These are phyloP conservation scores for Hypholoma sublateritium DNA, from an alignment of 768 basidiomycete genomes.

Conservation along the genomic window DNA sequence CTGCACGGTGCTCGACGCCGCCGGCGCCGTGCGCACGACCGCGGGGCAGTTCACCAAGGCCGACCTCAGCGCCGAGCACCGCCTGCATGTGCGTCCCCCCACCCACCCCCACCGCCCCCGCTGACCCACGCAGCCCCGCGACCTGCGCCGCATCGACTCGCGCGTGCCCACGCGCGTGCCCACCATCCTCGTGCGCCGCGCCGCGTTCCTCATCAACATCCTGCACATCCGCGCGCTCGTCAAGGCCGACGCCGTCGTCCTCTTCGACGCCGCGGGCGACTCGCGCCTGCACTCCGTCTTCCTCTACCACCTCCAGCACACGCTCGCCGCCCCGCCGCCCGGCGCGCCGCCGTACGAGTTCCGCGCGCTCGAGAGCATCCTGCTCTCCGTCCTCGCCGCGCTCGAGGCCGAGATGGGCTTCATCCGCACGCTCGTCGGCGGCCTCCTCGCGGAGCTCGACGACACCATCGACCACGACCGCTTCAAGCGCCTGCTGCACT, in stretches of 20 bases:
- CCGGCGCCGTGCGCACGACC: conserved; percentile 84
- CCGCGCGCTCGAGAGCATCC: conserved; percentile 90
- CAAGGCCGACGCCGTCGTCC: conserved; percentile 86
- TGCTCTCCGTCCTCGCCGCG: conserved; percentile 89
- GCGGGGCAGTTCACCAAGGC: conserved; percentile 90
- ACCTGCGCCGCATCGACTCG: conserved; percentile 95
- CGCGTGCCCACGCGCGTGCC: conserved; percentile 92
- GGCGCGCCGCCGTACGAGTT: background rate
- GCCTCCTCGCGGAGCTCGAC: conserved; percentile 89
- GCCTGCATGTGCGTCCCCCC: conserved; percentile 71
- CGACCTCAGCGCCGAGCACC: conserved; percentile 84
- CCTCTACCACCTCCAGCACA: conserved; percentile 74
- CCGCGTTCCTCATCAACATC: conserved; percentile 90
- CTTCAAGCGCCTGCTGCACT: conserved; percentile 88
- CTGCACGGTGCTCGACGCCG: conserved; percentile 85
- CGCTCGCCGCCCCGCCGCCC: background rate
- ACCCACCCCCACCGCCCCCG: too few species aligned
- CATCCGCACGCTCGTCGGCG: conserved; percentile 86
- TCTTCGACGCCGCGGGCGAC: conserved; percentile 90
- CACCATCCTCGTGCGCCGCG: conserved; percentile 85
- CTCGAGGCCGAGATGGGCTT: conserved; percentile 97
- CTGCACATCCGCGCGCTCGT: conserved; percentile 94
- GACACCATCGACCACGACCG: conserved; percentile 95
- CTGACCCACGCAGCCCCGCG: conserved; percentile 66
- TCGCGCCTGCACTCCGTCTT: conserved; percentile 86